Conservation (phyloP, 306 rosid species). For the Acmispon strigosus region DNA sequence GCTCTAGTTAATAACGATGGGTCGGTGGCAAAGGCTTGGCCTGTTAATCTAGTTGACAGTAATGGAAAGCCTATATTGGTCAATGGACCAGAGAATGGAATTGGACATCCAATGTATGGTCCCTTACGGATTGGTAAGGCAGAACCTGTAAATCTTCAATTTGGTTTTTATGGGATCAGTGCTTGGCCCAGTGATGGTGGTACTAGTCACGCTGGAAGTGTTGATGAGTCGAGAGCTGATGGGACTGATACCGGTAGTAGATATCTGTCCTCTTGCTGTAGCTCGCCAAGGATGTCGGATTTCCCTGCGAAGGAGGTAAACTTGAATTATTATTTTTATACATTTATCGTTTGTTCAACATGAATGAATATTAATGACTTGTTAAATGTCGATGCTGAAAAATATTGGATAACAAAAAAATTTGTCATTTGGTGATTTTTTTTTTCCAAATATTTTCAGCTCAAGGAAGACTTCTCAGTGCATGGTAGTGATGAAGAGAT, state of each 20-base stretch:
- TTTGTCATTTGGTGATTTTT: not conserved
- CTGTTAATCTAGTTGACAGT: conserved; percentile 62
- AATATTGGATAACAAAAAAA: not conserved
- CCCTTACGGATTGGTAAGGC: conserved; percentile 58
- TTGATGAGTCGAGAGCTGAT: conserved; percentile 82
- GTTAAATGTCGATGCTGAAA: not conserved
- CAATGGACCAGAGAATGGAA: conserved; percentile 37
- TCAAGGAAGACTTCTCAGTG: conserved; percentile 78
- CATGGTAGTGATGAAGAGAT: conserved; percentile 93
- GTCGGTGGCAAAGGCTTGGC: conserved; percentile 97
- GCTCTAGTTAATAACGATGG: conserved; percentile 91
- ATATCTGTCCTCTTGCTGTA: conserved; percentile 77
- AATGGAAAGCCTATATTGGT: conserved; percentile 64
- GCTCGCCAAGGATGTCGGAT: conserved; percentile 82
- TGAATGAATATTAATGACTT: not conserved
- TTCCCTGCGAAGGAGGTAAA: conserved; percentile 77
- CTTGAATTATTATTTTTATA: not conserved
- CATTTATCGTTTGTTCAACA: not conserved
- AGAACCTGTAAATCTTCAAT: conserved; percentile 90
- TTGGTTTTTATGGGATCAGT: conserved; percentile 90
- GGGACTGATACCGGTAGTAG: conserved; percentile 77
- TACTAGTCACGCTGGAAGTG: conserved; percentile 84
- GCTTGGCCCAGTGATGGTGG: conserved; percentile 96
- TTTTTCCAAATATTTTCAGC: conserved; percentile 28
- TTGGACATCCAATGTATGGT: conserved; percentile 50